phyloP scores from a whole-genome alignment of 1,284 basidiomycete species.

The Clitocybe nebularis region DNA sequence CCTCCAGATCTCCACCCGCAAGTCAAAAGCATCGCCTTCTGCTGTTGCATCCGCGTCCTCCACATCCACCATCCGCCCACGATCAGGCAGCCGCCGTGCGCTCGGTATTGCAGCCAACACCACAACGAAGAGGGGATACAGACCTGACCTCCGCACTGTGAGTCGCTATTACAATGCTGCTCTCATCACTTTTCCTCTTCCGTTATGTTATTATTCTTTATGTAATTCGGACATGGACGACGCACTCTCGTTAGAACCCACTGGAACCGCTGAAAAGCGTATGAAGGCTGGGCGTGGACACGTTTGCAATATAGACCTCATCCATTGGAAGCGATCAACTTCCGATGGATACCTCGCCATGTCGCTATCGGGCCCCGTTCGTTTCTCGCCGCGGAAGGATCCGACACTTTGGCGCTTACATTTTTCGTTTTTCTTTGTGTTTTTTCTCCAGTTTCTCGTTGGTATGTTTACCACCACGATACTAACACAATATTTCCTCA shows the following conservation, averaged over 20 bases:
- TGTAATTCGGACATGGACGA: constrained; percentile 22
- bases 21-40: constrained; percentile 57
- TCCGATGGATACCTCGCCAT: constrained; percentile 52
- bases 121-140: constrained; percentile 71
- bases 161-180: constrained; percentile 30
- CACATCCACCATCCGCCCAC: constrained; percentile 58
- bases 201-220: constrained; percentile 14
- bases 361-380: constrained; percentile 73
- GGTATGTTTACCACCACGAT: constrained; percentile 6
- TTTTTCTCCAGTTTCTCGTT: constrained; percentile 16
- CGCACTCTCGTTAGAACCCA: constrained; percentile 75
- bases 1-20: constrained; percentile 68
- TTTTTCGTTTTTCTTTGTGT: constrained; percentile 18
- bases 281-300: constrained; percentile 86
- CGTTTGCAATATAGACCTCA: constrained; percentile 70
- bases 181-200: constrained; percentile 14
- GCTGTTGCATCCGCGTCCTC: constrained; percentile 47
- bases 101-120: constrained; percentile 63
- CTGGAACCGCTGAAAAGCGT: constrained; percentile 59
- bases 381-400: constrained; percentile 49
- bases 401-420: constrained; percentile 75
- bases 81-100: constrained; percentile 73
- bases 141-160: constrained; percentile 79
- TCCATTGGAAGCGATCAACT: constrained; percentile 59
- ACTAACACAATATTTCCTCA: constrained; percentile 25